Base-by-base conservation (phyloP, 2,329 filamentous ascomycete genomes). In the Neonectria sp. region DNA sequence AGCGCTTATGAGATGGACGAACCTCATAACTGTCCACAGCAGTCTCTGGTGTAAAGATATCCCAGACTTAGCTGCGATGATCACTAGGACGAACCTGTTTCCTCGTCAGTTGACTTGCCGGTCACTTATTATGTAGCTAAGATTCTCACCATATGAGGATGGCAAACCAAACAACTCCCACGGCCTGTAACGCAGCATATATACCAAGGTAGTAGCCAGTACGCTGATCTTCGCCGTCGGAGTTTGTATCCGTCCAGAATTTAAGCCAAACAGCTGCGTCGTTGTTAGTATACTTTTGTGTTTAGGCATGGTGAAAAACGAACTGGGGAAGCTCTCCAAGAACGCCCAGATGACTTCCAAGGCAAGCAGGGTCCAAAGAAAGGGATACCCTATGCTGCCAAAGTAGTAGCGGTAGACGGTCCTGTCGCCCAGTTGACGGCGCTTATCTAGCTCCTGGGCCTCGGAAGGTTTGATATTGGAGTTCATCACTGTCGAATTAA, bases 241-340 rank as follows among this genome's bases (percentile, higher is more conserved):
- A 21, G 27, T 71, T 75, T 5, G 75, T 70, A 25, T 77, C 73
- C 0, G 72, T 67, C 78, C 77, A 79, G 4, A 78, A 74, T 8
- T 77, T 76, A 27, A 79, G 71, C 78, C 78, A 79, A n/a, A 79
- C 71, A 49, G 71, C 76, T 78, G 53, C 0, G 2, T n/a, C 2
- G 12, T 5, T 13, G 25, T 60, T 6, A 68, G 55, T 55, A 9
- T 59, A n/a, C 9, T 27, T 49, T 12, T 15, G 2, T 33, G 17
- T 49, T 6, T 48, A 15, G 3, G 8, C 1, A 15, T 3, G 4
- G 21, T 11, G 6, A 9, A n/a, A 24, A 13, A 70, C 76, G 56
- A 29, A 78, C 77, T 75, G 4, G 78, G 77, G 37, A 79, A 76
- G 31, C 72, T 77, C 21, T 75, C 73, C 0, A 78, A 64, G 40